These are phyloP conservation scores for Myriosclerotinia scirpicola DNA, from an alignment of 2,329 filamentous ascomycete species.

Conservation along the genomic window DNA sequence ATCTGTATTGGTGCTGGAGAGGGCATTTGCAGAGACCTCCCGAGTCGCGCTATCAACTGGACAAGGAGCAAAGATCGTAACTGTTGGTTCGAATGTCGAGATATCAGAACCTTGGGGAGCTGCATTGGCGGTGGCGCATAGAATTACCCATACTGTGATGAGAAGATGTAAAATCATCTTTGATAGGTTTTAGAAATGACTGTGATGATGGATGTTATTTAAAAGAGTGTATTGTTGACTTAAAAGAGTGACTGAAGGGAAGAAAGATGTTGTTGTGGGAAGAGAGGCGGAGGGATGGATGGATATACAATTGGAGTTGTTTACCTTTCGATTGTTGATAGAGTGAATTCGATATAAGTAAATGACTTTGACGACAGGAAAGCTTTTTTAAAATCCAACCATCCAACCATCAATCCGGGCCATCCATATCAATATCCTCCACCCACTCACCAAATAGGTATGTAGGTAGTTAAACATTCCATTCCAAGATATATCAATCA, in stretches of 20 bases:
- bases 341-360: too few species aligned
- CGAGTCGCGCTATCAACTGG: not conserved
- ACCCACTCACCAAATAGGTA: too few species aligned
- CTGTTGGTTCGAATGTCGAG: not conserved
- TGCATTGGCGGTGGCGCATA: not conserved
- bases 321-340: too few species aligned
- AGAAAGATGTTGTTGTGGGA: not conserved
- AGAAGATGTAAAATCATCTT: conserved; percentile 3
- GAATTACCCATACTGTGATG: not conserved
- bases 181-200: not conserved
- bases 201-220: not conserved
- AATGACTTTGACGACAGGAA: too few species aligned
- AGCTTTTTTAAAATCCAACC: too few species aligned
- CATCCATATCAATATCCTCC: too few species aligned
- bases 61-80: not conserved
- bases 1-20: not conserved
- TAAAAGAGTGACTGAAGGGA: not conserved
- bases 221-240: not conserved
- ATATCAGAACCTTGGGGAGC: not conserved
- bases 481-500: too few species aligned
- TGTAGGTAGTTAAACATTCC: too few species aligned
- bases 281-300: not conserved
- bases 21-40: not conserved
- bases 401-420: too few species aligned
- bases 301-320: too few species aligned